Evolutionary conservation across 2,329 filamentous ascomycete genomes (phyloP).

Genomic region (Grosmannia clavigera): DNA sequence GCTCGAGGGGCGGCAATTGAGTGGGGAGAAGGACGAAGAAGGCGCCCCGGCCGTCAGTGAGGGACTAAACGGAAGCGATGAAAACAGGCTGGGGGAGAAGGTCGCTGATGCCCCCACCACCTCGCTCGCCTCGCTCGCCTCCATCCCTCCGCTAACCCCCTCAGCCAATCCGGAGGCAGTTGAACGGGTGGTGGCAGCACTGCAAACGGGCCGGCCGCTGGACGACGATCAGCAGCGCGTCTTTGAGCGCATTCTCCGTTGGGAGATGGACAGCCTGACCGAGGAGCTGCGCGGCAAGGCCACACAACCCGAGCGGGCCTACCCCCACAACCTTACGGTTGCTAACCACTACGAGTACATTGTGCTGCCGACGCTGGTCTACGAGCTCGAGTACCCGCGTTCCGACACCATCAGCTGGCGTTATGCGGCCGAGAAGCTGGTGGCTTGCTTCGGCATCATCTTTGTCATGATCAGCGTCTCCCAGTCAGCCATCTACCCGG

Average conservation of each 20-base stretch:
- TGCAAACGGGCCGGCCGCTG: slow-evolving; percentile 48
- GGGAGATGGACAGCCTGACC: slow-evolving; percentile 51
- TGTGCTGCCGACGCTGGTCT: slow-evolving; percentile 62
- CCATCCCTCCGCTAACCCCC: neutral
- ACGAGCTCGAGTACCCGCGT: slow-evolving; percentile 67
- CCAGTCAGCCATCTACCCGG: slow-evolving; percentile 65
- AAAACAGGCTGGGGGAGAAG: no score
- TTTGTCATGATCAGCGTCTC: slow-evolving; percentile 70
- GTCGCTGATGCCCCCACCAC: no score
- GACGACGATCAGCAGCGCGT: slow-evolving; percentile 48
- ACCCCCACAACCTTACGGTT: slow-evolving; percentile 57
- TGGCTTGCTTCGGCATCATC: slow-evolving; percentile 59
- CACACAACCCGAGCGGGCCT: slow-evolving; percentile 34
- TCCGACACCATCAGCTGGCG: slow-evolving; percentile 56
- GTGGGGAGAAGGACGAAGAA: neutral
- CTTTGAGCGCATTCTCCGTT: slow-evolving; percentile 53
- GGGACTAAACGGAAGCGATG: neutral
- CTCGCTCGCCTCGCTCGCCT: no score
- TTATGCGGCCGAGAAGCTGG: slow-evolving; percentile 61
- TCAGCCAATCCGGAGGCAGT: slow-evolving; percentile 20
- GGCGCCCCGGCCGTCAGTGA: neutral
- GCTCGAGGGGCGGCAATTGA: slow-evolving; percentile 33
- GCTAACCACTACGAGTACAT: slow-evolving; percentile 60
- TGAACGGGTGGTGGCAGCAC: slow-evolving; percentile 46
- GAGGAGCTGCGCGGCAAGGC: slow-evolving; percentile 55